phyloP scores from a whole-genome alignment of 129 eudicot genomes.

The Lactuca saligna region DNA sequence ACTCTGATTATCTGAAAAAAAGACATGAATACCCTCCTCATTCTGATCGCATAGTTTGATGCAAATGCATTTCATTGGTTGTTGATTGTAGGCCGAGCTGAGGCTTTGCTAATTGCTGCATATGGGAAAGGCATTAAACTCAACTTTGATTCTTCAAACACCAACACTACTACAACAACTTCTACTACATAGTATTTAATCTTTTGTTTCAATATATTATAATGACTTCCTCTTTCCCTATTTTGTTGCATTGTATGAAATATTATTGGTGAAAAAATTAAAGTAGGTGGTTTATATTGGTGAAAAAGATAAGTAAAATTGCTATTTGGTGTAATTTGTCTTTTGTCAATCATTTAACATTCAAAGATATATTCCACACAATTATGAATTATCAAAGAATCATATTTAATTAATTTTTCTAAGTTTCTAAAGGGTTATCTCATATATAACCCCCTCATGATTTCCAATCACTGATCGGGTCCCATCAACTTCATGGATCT shows the following conservation, averaged over 20 bases:
- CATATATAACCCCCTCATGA: conserved; percentile 73
- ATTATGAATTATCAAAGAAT: too few species aligned
- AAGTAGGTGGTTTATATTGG: neutral
- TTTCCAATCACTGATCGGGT: conserved; percentile 56
- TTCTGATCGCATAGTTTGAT: neutral
- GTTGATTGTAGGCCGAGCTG: conserved; percentile 81
- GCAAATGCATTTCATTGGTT: conserved; percentile 1
- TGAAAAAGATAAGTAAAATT: neutral
- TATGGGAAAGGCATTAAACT: conserved; percentile 74
- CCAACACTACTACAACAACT: neutral
- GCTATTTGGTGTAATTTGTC: neutral
- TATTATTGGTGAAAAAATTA: too few species aligned
- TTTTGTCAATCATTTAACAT: too few species aligned
- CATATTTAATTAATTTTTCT: too few species aligned
- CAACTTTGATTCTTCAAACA: conserved; percentile 22
- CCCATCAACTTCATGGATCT: conserved; percentile 64
- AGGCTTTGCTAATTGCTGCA: conserved; percentile 95
- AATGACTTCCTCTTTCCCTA: too few species aligned
- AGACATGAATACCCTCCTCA: too few species aligned
- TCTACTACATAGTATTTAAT: conserved; percentile 5
- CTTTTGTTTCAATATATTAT: too few species aligned
- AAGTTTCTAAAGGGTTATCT: conserved; percentile 44
- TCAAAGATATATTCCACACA: too few species aligned
- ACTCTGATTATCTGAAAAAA: neutral
- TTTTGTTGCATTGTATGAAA: neutral